Conservation (phyloP, 768 basidiomycete genomes). For the Guyanaporus albipodus region DNA sequence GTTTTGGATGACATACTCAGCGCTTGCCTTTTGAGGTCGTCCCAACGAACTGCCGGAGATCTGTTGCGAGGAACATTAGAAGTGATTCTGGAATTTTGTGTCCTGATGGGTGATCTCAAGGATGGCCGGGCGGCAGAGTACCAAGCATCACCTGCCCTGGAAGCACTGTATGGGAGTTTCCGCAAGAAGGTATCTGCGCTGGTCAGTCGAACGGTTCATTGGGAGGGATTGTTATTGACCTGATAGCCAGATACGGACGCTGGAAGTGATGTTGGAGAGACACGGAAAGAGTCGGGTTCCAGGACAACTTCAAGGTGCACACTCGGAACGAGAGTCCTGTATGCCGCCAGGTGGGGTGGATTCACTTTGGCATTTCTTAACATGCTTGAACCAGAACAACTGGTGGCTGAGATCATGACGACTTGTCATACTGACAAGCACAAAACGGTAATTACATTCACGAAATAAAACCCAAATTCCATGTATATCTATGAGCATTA, state of each 20-base stretch:
- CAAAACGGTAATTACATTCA: too few relatives aligned
- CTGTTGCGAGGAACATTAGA: constrained; percentile 60
- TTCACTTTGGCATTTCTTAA: constrained; percentile 51
- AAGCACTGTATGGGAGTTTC: constrained; percentile 53
- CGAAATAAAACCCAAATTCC: too few relatives aligned
- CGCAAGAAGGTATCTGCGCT: constrained; percentile 50
- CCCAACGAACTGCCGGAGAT: constrained; percentile 63
- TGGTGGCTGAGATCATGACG: constrained; percentile 48
- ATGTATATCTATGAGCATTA: neutral
- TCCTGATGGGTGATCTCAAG: constrained; percentile 59
- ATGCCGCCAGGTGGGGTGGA: constrained; percentile 49
- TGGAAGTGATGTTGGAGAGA: constrained; percentile 58
- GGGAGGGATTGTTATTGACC: neutral
- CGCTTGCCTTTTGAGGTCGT: constrained; percentile 68
- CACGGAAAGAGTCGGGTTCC: constrained; percentile 21
- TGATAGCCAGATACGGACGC: constrained; percentile 46
- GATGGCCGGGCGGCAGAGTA: constrained; percentile 57
- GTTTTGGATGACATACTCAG: constrained; percentile 73
- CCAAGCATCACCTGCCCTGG: constrained; percentile 54
- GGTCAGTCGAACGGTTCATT: constrained; percentile 40
- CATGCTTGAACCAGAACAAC: constrained; percentile 49
- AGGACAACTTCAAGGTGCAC: constrained; percentile 23
- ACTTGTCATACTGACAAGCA: neutral
- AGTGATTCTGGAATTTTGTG: constrained; percentile 60
- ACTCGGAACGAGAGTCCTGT: constrained; percentile 29